Evolutionary conservation across 495 filamentous ascomycete species (phyloP).

Genomic region (Margaritispora aquatica): DNA sequence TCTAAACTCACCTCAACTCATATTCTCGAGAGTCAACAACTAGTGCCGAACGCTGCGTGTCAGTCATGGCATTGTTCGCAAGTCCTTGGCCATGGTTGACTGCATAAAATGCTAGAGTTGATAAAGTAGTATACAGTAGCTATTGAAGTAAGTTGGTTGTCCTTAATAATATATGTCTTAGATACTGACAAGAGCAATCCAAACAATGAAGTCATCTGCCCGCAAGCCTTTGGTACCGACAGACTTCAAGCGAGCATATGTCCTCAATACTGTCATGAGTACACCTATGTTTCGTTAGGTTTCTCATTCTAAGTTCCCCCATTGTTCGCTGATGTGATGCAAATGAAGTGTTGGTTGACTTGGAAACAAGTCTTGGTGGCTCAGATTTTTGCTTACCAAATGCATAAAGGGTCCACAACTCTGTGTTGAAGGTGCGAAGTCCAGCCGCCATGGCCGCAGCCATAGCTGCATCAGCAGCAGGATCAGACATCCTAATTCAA

Average conservation of each 20-base stretch:
- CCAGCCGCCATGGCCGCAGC: constrained; percentile 27
- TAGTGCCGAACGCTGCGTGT: constrained; percentile 39
- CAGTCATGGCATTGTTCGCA: constrained; percentile 57
- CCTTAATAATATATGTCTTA: neutral
- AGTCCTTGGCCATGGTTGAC: constrained; percentile 44
- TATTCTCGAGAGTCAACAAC: constrained; percentile 42
- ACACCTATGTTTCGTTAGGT: too few species aligned
- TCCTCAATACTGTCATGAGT: constrained; percentile 29
- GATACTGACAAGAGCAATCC: constrained; percentile 33
- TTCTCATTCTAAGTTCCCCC: too few species aligned
- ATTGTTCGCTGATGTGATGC: too few species aligned
- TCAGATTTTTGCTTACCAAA: constrained; percentile 16
- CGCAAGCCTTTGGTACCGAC: constrained; percentile 30
- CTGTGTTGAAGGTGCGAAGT: constrained; percentile 31
- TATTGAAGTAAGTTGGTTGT: constrained; percentile 1
- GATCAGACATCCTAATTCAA: constrained; percentile 2
- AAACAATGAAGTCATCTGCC: constrained; percentile 35
- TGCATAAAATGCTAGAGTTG: constrained; percentile 31
- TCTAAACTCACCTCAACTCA: constrained; percentile 22
- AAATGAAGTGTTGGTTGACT: too few species aligned
- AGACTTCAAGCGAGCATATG: constrained; percentile 29
- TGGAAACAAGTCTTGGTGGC: too few species aligned
- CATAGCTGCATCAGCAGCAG: constrained; percentile 25
- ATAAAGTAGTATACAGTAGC: constrained; percentile 33
- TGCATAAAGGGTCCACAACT: constrained; percentile 40